Conservation (phyloP, 345 rosid genomes). For the Brassica incana region DNA sequence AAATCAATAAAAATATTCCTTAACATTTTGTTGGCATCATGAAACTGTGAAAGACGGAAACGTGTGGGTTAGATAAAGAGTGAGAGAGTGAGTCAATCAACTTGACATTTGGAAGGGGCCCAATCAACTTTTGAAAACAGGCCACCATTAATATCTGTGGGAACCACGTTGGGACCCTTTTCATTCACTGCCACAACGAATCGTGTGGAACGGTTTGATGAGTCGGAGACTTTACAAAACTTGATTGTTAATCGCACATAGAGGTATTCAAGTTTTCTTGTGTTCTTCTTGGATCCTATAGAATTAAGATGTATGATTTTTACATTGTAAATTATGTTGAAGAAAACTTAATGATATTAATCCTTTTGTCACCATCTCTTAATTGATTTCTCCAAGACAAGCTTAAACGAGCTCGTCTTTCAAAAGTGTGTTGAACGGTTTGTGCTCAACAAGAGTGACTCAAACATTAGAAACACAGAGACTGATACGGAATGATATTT, state of each 20-base stretch:
- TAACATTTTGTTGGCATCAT: background rate
- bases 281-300: background rate
- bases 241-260: background rate
- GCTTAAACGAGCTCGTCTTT: background rate
- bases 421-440: background rate
- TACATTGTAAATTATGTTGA: background rate
- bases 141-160: slow-evolving; percentile 31
- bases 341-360: background rate
- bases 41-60: slow-evolving; percentile 17
- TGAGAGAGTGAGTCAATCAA: slow-evolving; percentile 9
- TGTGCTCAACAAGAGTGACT: background rate
- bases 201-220: slow-evolving; percentile 9
- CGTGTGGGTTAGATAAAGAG: slow-evolving; percentile 19
- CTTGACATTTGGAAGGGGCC: slow-evolving; percentile 34
- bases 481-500: background rate
- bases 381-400: background rate
- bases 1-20: background rate
- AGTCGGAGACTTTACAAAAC: background rate
- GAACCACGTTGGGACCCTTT: slow-evolving; percentile 18
- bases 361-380: background rate
- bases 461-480: background rate
- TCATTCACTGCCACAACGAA: slow-evolving; percentile 31
- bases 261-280: background rate
- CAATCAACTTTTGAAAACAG: slow-evolving; percentile 23
- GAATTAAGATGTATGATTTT: background rate